Conservation (phyloP, 192 early-diverging fungal species). For the Coemansia sp. region DNA sequence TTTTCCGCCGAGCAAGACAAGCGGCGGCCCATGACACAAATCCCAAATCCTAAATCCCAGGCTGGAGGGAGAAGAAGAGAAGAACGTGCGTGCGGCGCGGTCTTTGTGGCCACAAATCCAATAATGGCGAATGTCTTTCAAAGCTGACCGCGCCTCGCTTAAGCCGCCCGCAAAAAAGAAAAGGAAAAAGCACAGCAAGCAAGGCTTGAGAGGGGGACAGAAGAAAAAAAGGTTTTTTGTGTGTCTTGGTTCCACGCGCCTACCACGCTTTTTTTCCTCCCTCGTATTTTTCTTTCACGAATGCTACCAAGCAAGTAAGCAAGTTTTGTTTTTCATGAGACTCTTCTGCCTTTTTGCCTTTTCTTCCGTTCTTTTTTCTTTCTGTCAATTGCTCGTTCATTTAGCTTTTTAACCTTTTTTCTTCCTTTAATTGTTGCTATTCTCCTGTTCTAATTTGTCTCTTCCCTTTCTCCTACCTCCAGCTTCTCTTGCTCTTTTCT, state of each 20-base stretch:
- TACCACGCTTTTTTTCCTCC: constrained; percentile 23
- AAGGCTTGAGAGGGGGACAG: neutral
- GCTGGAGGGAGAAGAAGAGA: too few relatives aligned
- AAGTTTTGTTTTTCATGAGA: neutral
- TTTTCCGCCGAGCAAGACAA: too few relatives aligned
- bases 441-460: constrained; percentile 5
- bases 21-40: too few relatives aligned
- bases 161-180: neutral
- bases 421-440: constrained; percentile 9
- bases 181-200: too few relatives aligned
- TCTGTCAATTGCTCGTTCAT: neutral
- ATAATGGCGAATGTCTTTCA: neutral
- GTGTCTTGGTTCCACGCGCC: constrained; percentile 39
- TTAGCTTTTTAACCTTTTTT: constrained; percentile 10
- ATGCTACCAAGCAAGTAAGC: constrained; percentile 6
- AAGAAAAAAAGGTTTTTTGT: too few relatives aligned
- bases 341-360: constrained; percentile 7
- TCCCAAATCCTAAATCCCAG: too few relatives aligned
- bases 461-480: neutral
- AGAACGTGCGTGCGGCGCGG: too few relatives aligned
- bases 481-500: constrained; percentile 6
- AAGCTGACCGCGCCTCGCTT: too few relatives aligned
- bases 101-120: neutral
- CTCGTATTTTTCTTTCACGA: constrained; percentile 12
- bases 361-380: constrained; percentile 6